A percentile compares a stretch with the other conserved stretches of the same genome.
These are phyloP conservation scores for Collybia sordida DNA, from an alignment of 768 basidiomycete genomes.

Conservation along the genomic window DNA sequence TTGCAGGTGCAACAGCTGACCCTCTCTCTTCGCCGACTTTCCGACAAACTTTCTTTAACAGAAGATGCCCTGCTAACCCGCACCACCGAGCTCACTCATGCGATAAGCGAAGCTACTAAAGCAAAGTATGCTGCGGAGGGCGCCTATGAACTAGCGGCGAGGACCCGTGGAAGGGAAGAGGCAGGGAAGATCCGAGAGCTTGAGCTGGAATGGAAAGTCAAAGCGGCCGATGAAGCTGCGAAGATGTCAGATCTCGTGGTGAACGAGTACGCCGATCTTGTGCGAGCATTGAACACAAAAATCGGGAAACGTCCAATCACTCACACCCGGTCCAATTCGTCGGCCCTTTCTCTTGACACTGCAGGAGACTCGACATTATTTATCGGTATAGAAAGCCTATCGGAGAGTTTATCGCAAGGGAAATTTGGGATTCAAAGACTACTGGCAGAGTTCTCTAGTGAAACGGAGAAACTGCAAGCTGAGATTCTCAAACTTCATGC, in stretches of 20 bases:
- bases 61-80: constrained; percentile 54
- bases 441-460: constrained; percentile 45
- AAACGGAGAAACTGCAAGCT: constrained; percentile 44
- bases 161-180: constrained; percentile 55
- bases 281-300: constrained; percentile 59
- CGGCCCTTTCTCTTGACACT: background rate
- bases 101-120: constrained; percentile 41
- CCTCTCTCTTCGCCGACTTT: constrained; percentile 64
- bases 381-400: constrained; percentile 20
- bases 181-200: constrained; percentile 47
- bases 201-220: constrained; percentile 44
- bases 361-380: background rate
- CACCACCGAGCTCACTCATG: constrained; percentile 44
- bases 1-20: constrained; percentile 53
- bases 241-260: constrained; percentile 66
- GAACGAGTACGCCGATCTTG: constrained; percentile 74
- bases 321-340: constrained; percentile 1
- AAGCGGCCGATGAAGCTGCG: constrained; percentile 53
- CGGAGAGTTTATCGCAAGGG: constrained; percentile 45
- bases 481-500: constrained; percentile 41
- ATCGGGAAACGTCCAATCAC: constrained; percentile 13
- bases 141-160: constrained; percentile 56
- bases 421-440: constrained; percentile 48
- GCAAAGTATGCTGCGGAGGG: constrained; percentile 43
- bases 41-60: constrained; percentile 63